Base-by-base conservation (phyloP, 306 rosid genomes). In the Vicia faba region DNA sequence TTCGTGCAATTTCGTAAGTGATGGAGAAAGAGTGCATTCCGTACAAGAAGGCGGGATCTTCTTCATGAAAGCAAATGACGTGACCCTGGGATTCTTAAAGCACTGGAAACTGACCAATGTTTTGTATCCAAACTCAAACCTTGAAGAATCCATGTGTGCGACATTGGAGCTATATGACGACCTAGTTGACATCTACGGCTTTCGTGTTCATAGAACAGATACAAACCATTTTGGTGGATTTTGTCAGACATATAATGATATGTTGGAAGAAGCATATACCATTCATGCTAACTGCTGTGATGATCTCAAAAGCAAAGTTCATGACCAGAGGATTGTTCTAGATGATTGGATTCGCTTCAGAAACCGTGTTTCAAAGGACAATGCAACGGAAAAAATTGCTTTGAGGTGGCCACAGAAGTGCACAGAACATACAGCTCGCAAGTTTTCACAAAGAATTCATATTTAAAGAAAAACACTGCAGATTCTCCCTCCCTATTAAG, bases 261-360 rank as follows among this genome's bases (percentile, higher is more conserved):
- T n/a, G 41, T 29, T 73, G 29, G 59, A 61, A 46, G 48, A 61
- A 12, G 81, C 61, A 50, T 59, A 62, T 75, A 80, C 83, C 48
- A 67, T 82, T 66, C 87, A 80, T 53, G 83, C 85, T 49, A 82
- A 78, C 68, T 87, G 89, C 57, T 82, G 89, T 56, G 77, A 78
- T 11, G 77, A 68, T 61, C 56, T 75, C 16, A 68, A 53, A 70
- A 80, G 79, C 49, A 87, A 84, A 69, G 84, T 82, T 56, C 75
- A 84, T 57, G 93, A 87, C 61, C 70, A 78, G 58, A 75, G 46
- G 79, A 85, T 73, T 71, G 80, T 79, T 69, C 89, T 87, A 20
- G 77, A 82, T 64, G 87, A 82, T 69, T 84, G 87, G 92, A 73
- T 23, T 20, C 44, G 28, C 53, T 62, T 80, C 41, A 82, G 68